Percentiles rank a stretch among this genome's conserved stretches.
phyloP scores from a whole-genome alignment of 768 basidiomycete genomes.

The Auricularia heimuer region DNA sequence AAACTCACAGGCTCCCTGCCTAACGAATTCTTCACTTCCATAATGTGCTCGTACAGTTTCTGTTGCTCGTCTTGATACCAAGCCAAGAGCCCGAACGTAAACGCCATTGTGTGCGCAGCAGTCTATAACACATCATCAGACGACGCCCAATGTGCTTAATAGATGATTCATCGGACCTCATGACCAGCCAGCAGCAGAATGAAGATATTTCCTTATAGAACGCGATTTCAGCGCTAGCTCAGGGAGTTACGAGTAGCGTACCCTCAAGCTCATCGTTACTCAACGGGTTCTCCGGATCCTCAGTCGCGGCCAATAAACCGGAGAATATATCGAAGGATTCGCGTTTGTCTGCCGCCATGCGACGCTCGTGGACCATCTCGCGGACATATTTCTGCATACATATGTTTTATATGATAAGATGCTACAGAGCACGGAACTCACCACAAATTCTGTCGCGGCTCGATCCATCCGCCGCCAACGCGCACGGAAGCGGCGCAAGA shows the following conservation, averaged over 20 bases:
- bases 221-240: background rate
- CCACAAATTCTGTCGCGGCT: too few relatives aligned
- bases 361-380: slow-evolving; percentile 43
- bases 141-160: too few relatives aligned
- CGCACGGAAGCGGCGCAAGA: too few relatives aligned
- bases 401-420: too few relatives aligned
- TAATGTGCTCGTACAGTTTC: slow-evolving; percentile 27
- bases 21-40: slow-evolving; percentile 20
- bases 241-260: slow-evolving; percentile 8
- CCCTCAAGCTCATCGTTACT: slow-evolving; percentile 35
- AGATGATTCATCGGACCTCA: slow-evolving; percentile 28
- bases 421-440: background rate
- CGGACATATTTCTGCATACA: slow-evolving; percentile 31
- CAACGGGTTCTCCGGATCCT: slow-evolving; percentile 27
- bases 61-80: slow-evolving; percentile 35
- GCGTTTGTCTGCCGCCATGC: slow-evolving; percentile 22
- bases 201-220: slow-evolving; percentile 25
- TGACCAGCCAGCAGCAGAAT: slow-evolving; percentile 47
- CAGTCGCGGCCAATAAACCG: slow-evolving; percentile 41
- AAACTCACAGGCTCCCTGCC: slow-evolving; percentile 5
- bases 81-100: slow-evolving; percentile 40
- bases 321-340: slow-evolving; percentile 43
- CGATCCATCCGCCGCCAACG: too few relatives aligned
- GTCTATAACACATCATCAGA: slow-evolving; percentile 18
- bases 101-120: slow-evolving; percentile 26